Evolutionary conservation across 768 basidiomycete genomes (phyloP), one percentile per base, ranked within the genome.

Genomic region (Agaricus sinodeliciosus): DNA sequence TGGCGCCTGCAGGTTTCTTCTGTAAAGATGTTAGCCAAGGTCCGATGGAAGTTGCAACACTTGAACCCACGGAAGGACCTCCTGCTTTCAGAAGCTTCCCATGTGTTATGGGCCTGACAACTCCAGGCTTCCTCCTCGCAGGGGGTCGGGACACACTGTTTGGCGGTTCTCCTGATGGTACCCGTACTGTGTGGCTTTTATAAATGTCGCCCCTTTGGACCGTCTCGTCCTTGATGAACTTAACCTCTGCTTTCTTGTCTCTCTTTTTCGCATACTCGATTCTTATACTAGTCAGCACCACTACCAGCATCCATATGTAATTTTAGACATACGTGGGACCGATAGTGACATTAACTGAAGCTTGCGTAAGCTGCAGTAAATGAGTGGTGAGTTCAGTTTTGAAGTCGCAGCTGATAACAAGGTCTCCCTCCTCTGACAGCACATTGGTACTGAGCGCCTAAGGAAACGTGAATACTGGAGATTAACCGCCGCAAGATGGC

Each of bases 231-330:
- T 90, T 95, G 61, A 85, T 67, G 57, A 91, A 87, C 66, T 87
- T 87, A 69, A 99, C 91, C 49, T 81, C 76, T 3, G 87, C 83
- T 63, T 83, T 83, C 72, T 98, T 99, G 58, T 94, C 94, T 70
- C 93, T 98, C 80, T 99, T 99, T 78, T 99, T 98, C 39, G 77
- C 76, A 66, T 97, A 98, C 52, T 90, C 82, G 55, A 97, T 70
- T 7, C 90, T 97, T 31, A 39, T 11, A 8, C 31, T 26, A 37
- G 43, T 39, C 7, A 19, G 25, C 18, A 44, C 37, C 13, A 22
- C 11, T 18, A n/a, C 19, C 18, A 12, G 22, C 19, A 27, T 34
- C 0, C 1, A 41, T 0, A 4, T 13, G n/a, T 55, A 26, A 4
- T 2, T n/a, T 40, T 25, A 4, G 18, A 71, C 91, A 60, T 64